phyloP scores from a whole-genome alignment of 2,329 filamentous ascomycete species.

The Pseudocercospora ulei region DNA sequence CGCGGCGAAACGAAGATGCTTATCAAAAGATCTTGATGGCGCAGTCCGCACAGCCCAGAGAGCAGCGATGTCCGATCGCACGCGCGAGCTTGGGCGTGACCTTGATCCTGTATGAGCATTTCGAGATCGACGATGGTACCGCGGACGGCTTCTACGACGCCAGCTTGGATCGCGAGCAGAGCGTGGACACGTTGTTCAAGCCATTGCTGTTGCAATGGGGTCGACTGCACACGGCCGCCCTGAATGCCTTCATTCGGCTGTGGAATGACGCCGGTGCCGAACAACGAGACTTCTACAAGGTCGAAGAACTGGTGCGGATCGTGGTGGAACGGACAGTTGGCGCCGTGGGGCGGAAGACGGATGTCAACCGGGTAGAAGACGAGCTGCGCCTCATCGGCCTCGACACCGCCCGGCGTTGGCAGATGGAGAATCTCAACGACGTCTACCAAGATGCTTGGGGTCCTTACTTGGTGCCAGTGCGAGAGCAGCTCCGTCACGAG shows the following conservation, averaged over 20 bases:
- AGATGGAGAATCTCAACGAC: conserved; percentile 85
- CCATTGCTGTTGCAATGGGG: conserved; percentile 91
- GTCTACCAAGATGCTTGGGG: conserved; percentile 95
- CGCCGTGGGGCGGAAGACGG: conserved; percentile 67
- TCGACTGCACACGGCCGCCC: conserved; percentile 69
- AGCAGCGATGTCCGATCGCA: conserved; percentile 75
- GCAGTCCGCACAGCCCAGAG: conserved; percentile 62
- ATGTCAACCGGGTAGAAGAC: conserved; percentile 79
- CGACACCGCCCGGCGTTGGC: conserved; percentile 64
- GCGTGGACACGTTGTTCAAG: conserved; percentile 72
- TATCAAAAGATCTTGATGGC: conserved; percentile 89
- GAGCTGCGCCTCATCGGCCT: conserved; percentile 79
- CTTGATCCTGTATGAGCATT: conserved; percentile 83
- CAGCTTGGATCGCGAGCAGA: conserved; percentile 38
- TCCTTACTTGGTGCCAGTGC: conserved; percentile 74
- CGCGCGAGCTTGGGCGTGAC: conserved; percentile 80
- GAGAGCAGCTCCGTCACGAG: conserved; percentile 81
- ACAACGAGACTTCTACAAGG: conserved; percentile 82
- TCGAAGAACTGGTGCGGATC: conserved; percentile 81
- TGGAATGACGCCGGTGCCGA: conserved; percentile 87
- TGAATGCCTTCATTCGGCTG: conserved; percentile 79
- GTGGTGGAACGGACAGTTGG: conserved; percentile 83
- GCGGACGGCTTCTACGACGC: conserved; percentile 14
- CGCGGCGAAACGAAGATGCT: conserved; percentile 79
- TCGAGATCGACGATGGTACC: conserved; percentile 61